Base-by-base conservation (phyloP, 2,329 filamentous ascomycete genomes). In the Chaetomium strumarium region DNA sequence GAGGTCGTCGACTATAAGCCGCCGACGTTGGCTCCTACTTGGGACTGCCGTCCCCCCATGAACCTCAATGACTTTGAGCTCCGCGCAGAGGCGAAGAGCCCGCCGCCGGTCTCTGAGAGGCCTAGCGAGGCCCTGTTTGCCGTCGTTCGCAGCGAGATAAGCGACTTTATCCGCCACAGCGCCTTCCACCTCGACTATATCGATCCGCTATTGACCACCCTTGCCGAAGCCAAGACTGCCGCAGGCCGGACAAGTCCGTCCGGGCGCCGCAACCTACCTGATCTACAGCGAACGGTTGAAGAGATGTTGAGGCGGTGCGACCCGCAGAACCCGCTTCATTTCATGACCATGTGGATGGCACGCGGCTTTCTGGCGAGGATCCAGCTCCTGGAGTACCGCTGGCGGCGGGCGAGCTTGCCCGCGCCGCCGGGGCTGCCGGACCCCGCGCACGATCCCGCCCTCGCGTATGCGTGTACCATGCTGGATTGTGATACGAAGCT, bases 361-460 rank as follows among this genome's bases (percentile, higher is more conserved):
- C 58, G 78, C 11, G 65, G 58, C 0, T 66, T 70, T 5, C 51
- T 85, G 3, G 74, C 79, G 0, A 80, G 74, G 59, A 65, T 55
- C 42, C 72, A 69, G 1, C 70, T 85, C 0, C 52, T 82, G 46
- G 74, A 80, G 45, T 66, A 76, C 51, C 74, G 76, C 51, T 67
- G 69, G 0, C 65, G 20, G 55, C 63, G 0, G 58, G 56, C 1
- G 51, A 62, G 0, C 14, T 16, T 10, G 33, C 9, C 34, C 10
- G 14, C 34, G 13, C 14, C 46, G 29, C 46, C 60, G 0, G 42
- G 41, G 4, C 52, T 58, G 0, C 63, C 70, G 0, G 46, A 49
- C 13, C 5, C 12, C 2, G 4, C 7, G 1, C 55, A 63, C 17
- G 64, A 64, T 9, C 29, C 55, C 0, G 67, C 66, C 1, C 53